Evolutionary conservation across 768 basidiomycete species (phyloP), one percentile per base, ranked within the genome.

Genomic region (Suillus placidus): DNA sequence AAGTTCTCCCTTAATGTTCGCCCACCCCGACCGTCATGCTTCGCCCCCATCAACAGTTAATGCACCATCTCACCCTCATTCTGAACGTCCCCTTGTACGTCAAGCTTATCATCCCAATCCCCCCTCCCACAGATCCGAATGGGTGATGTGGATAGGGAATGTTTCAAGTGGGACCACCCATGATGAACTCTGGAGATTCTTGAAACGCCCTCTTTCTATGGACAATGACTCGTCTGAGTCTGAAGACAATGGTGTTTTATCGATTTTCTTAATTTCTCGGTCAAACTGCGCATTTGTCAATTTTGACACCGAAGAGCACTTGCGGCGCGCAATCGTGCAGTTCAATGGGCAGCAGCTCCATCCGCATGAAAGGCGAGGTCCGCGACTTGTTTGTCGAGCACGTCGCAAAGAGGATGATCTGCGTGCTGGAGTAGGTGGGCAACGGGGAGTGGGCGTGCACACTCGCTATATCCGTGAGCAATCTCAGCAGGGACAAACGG

Each of bases 101-200:
- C 83, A 85, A 10, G 71, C 83, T 26, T 91, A 88, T 70, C 91
- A 92, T 68, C 90, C 90, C 2, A 89, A 87, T 64, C 85, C 88
- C 1, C 90, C 91, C 14, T 79, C 87, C 13, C 83, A 91, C 62
- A 86, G 93, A 16, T 93, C 93, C 8, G 93, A 94, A 65, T 96
- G 92, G 93, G 95, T 95, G 1, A 94, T 95, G 93, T 97, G 96
- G 96, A 89, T 88, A 14, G 96, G 96, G 12, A 98, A 98, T 72
- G 91, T 97, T 4, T 93, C 93, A 3, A 83, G 84, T 6, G 93
- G 95, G 71, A 88, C 93, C 18, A 87, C 87, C 4, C 86, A 94
- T 66, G 89, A 94, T 69, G 95, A 97, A 72, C 81, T 97, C 5
- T 92, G 90, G 91, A 81, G 81, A 8, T 96, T 95, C 75, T 95